Evolutionary conservation across 176 grass and related monocot species (phyloP).

Genomic region (Phragmites australis): DNA sequence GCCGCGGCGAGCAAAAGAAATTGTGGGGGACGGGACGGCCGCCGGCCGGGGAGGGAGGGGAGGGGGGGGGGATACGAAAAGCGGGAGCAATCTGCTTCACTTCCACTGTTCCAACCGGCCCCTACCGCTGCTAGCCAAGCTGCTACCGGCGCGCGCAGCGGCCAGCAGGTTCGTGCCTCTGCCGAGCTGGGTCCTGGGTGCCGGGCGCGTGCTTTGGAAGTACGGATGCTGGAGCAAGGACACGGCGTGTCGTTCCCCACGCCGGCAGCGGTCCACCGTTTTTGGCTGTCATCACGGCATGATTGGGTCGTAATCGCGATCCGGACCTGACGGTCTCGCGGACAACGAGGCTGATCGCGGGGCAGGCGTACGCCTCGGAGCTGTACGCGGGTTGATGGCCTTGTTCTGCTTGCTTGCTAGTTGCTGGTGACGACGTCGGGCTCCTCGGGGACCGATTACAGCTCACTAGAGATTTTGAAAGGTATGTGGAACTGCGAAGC

Average conservation of each 20-base stretch:
- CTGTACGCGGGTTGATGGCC: conserved; percentile 29
- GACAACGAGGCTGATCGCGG: conserved; percentile 37
- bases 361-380: conserved; percentile 20
- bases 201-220: conserved; percentile 28
- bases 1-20: neutral
- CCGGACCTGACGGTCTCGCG: conserved; percentile 26
- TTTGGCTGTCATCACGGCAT: conserved; percentile 24
- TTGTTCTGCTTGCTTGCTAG: neutral
- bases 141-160: neutral
- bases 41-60: too few relatives aligned
- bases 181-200: conserved; percentile 1
- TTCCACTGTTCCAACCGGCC: neutral
- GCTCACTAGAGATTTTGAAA: neutral
- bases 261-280: conserved; percentile 34
- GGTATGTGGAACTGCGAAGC: neutral
- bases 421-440: neutral
- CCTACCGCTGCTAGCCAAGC: neutral
- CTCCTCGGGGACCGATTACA: neutral
- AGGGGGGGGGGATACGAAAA: neutral
- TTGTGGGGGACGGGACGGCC: neutral
- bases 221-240: conserved; percentile 32
- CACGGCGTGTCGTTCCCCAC: conserved; percentile 36
- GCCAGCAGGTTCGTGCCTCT: conserved; percentile 6
- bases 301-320: conserved; percentile 18
- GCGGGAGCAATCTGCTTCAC: neutral